Percentiles rank a stretch among this genome's conserved stretches.
Conservation (phyloP, 345 rosid species). For the Euphorbia pulcherrima region DNA sequence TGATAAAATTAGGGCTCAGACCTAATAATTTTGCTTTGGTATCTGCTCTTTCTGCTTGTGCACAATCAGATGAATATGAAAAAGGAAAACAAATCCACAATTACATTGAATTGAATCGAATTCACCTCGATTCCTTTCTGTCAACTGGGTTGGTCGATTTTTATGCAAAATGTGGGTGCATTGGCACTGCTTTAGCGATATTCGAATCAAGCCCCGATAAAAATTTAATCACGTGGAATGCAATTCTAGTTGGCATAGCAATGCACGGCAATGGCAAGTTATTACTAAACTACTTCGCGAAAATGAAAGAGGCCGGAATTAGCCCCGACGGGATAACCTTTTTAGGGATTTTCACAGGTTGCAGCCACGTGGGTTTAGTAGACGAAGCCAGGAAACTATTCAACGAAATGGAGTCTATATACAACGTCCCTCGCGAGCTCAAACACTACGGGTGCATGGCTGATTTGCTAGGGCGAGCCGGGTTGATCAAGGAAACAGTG, state of each 20-base stretch:
- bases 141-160: conserved; percentile 65
- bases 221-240: conserved; percentile 58
- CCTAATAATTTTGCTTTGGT: conserved; percentile 60
- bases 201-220: conserved; percentile 44
- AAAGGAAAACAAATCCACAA: conserved; percentile 50
- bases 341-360: conserved; percentile 60
- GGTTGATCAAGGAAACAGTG: conserved; percentile 56
- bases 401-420: conserved; percentile 44
- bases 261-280: conserved; percentile 54
- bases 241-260: conserved; percentile 65
- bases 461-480: conserved; percentile 70
- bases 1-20: conserved; percentile 37
- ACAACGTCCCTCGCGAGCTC: conserved; percentile 43
- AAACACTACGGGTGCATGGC: conserved; percentile 79
- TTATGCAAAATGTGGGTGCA: conserved; percentile 62
- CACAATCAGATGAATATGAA: conserved; percentile 52
- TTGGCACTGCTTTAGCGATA: conserved; percentile 40
- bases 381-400: conserved; percentile 56
- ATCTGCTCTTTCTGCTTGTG: conserved; percentile 80
- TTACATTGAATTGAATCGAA: conserved; percentile 29
- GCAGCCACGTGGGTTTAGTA: conserved; percentile 70
- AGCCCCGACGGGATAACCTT: conserved; percentile 56
- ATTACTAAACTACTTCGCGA: conserved; percentile 41
- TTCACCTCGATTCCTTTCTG: conserved; percentile 50
- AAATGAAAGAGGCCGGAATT: conserved; percentile 46